phyloP scores from a whole-genome alignment of 768 basidiomycete genomes.

The Kwoniella mangroviensis region DNA sequence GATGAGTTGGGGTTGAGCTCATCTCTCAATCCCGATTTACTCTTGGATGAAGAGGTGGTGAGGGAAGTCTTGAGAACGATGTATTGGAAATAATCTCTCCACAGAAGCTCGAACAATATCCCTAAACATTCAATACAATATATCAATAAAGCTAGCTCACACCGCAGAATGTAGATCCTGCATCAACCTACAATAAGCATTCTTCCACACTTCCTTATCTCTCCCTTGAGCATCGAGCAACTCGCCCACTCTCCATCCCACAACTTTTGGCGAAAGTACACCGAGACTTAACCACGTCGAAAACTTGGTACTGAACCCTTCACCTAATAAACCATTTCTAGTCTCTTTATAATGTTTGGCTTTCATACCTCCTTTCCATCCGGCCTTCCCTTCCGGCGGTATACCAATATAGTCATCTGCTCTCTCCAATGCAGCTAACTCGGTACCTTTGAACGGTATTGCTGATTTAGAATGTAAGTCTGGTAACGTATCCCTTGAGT shows the following conservation, averaged over 20 bases:
- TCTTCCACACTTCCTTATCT: slow-evolving; percentile 53
- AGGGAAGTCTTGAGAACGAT: slow-evolving; percentile 48
- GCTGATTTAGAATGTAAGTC: slow-evolving; percentile 41
- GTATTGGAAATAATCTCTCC: slow-evolving; percentile 61
- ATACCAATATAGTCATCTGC: slow-evolving; percentile 57
- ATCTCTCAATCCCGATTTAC: slow-evolving; percentile 2
- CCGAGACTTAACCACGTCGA: slow-evolving; percentile 59
- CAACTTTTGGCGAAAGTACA: slow-evolving; percentile 46
- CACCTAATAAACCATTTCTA: slow-evolving; percentile 59
- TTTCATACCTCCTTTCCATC: slow-evolving; percentile 42
- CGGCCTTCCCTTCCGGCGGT: neutral
- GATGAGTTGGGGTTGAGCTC: slow-evolving; percentile 42
- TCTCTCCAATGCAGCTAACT: slow-evolving; percentile 52
- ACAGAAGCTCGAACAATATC: slow-evolving; percentile 59
- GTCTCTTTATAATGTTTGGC: slow-evolving; percentile 59
- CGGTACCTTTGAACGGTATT: slow-evolving; percentile 58
- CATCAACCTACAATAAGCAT: slow-evolving; percentile 57
- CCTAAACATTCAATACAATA: slow-evolving; percentile 20
- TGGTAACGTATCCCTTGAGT: slow-evolving; percentile 9
- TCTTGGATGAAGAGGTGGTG: slow-evolving; percentile 10
- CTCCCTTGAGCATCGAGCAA: slow-evolving; percentile 40
- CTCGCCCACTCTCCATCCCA: slow-evolving; percentile 50
- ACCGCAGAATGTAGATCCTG: no score
- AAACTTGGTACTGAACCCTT: slow-evolving; percentile 60
- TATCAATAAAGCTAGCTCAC: slow-evolving; percentile 7